Evolutionary conservation across 352 stramenopile species (phyloP).

Genomic region (Globisporangium cylindrosporum): DNA sequence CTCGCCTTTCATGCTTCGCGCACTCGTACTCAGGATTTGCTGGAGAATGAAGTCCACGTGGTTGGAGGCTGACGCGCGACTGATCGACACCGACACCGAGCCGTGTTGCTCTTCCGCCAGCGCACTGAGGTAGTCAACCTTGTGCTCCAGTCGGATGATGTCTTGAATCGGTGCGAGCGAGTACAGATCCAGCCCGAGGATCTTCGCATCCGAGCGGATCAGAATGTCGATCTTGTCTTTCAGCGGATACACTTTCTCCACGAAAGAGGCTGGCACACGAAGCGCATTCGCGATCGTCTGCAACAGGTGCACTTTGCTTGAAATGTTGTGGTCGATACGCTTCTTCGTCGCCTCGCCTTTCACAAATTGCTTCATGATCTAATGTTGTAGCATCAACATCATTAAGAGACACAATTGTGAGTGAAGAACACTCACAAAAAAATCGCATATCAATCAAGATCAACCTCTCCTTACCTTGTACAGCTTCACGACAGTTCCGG

Average conservation of each 20-base stretch:
- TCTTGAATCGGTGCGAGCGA: slow-evolving; percentile 39
- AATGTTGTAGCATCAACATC: background rate
- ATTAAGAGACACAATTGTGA: background rate
- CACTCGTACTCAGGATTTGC: slow-evolving; percentile 53
- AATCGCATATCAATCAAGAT: background rate
- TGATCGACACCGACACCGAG: slow-evolving; percentile 55
- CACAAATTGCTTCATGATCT: slow-evolving; percentile 51
- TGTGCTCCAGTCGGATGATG: slow-evolving; percentile 66
- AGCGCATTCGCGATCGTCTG: slow-evolving; percentile 46
- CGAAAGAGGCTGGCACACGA: slow-evolving; percentile 31
- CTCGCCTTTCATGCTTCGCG: slow-evolving; percentile 51
- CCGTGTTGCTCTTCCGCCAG: slow-evolving; percentile 57
- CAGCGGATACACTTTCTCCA: slow-evolving; percentile 32
- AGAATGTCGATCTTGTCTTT: slow-evolving; percentile 59
- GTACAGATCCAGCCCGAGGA: slow-evolving; percentile 67
- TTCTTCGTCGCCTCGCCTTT: slow-evolving; percentile 53
- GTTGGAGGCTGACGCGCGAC: slow-evolving; percentile 50
- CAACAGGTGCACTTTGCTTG: slow-evolving; percentile 45
- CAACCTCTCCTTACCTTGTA: slow-evolving; percentile 26
- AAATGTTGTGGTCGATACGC: slow-evolving; percentile 32
- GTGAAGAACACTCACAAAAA: background rate
- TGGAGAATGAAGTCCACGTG: slow-evolving; percentile 73
- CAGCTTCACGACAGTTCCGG: slow-evolving; percentile 31
- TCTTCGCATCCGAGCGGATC: slow-evolving; percentile 66
- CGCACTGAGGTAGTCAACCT: slow-evolving; percentile 67